Percentiles rank a stretch among this genome's conserved stretches.
phyloP scores from a whole-genome alignment of 495 filamentous ascomycete species.

The Niebla homalea region DNA sequence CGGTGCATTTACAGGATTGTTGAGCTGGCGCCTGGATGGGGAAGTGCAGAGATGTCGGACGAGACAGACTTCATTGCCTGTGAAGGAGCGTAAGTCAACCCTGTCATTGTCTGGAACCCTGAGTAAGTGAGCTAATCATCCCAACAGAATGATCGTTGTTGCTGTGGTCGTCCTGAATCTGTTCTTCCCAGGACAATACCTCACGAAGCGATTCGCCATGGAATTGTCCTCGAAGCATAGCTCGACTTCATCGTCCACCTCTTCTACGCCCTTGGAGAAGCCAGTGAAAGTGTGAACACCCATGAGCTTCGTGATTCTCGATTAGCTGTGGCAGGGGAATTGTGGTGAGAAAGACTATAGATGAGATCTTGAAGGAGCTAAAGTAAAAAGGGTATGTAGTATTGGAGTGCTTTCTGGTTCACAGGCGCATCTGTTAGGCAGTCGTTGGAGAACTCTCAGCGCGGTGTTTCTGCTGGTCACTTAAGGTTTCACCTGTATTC shows the following conservation, averaged over 20 bases:
- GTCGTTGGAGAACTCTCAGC: too few relatives aligned
- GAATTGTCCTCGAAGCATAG: background rate
- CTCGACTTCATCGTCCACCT: background rate
- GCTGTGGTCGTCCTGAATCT: constrained; percentile 40
- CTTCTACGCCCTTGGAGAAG: background rate
- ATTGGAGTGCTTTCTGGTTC: too few relatives aligned
- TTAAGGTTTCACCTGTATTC: too few relatives aligned
- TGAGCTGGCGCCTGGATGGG: constrained; percentile 24
- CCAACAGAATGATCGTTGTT: constrained; percentile 39
- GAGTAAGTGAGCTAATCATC: constrained; percentile 25
- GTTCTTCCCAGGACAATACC: constrained; percentile 38
- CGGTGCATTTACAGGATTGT: constrained; percentile 25
- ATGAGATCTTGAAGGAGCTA: background rate
- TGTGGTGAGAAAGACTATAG: background rate
- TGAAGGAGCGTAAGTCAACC: constrained; percentile 41
- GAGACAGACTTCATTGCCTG: constrained; percentile 48
- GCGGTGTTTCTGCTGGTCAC: too few relatives aligned
- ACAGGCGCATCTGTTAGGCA: too few relatives aligned
- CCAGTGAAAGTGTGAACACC: background rate
- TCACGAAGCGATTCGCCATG: background rate
- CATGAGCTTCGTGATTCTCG: background rate
- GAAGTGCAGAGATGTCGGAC: constrained; percentile 31
- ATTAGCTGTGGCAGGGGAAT: too few relatives aligned
- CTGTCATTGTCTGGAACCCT: constrained; percentile 19
- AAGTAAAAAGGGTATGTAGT: too few relatives aligned